phyloP scores from a whole-genome alignment of 176 grass and related monocot genomes.

The Juncus effusus region DNA sequence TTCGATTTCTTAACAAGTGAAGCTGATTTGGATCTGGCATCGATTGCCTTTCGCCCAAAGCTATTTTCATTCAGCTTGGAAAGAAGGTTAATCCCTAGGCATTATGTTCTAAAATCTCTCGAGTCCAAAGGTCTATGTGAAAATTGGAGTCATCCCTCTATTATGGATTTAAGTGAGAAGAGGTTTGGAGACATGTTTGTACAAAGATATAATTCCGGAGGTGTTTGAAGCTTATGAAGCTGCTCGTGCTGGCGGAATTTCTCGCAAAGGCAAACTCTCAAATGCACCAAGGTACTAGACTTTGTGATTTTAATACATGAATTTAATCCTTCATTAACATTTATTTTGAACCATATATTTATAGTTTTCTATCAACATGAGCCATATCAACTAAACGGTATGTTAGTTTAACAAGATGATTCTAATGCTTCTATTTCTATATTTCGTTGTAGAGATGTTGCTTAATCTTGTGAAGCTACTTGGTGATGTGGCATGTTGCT shows the following conservation, averaged over 20 bases:
- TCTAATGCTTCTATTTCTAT: not conserved
- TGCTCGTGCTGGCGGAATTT: slow-evolving; percentile 5
- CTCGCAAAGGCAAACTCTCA: too few relatives aligned
- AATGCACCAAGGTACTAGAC: too few relatives aligned
- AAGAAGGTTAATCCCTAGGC: slow-evolving; percentile 20
- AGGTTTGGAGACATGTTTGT: slow-evolving; percentile 24
- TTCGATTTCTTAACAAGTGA: slow-evolving; percentile 31
- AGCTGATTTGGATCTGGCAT: not conserved
- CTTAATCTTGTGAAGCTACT: not conserved
- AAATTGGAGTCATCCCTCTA: not conserved
- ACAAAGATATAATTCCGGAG: slow-evolving; percentile 28
- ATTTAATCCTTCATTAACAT: too few relatives aligned
- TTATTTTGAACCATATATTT: too few relatives aligned
- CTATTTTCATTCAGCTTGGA: slow-evolving; percentile 27
- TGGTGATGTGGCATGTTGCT: not conserved
- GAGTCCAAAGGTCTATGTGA: slow-evolving; percentile 28
- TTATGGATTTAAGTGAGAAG: slow-evolving; percentile 2
- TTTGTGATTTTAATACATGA: too few relatives aligned
- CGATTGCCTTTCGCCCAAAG: slow-evolving; percentile 5
- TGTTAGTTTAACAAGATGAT: too few relatives aligned
- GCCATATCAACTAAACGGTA: too few relatives aligned
- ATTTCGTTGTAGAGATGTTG: not conserved
- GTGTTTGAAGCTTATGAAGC: slow-evolving; percentile 30
- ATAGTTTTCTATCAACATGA: too few relatives aligned
- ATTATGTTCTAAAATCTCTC: slow-evolving; percentile 27